A percentile compares a stretch with the other conserved stretches of the same genome.
Conservation (phyloP, 768 basidiomycete species). For the Rhodocollybia butyracea region DNA sequence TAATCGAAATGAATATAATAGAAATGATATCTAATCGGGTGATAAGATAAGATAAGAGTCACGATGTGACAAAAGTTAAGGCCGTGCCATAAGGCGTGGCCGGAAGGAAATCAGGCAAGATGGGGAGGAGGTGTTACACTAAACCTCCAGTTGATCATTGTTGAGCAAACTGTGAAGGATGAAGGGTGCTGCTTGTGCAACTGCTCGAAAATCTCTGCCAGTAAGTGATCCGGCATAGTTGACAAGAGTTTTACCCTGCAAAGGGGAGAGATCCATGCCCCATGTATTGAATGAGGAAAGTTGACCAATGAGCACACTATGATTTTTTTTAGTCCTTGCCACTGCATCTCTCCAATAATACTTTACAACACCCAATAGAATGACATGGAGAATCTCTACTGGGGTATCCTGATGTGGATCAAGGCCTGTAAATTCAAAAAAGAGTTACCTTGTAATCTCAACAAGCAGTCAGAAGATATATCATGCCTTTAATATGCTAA, state of each 20-base stretch:
- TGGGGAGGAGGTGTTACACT: too few species aligned
- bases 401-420: constrained; percentile 42
- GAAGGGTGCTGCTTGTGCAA: constrained; percentile 34
- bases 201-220: constrained; percentile 29
- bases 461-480: background rate
- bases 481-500: constrained; percentile 25
- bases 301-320: constrained; percentile 21
- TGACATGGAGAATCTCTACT: constrained; percentile 24
- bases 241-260: constrained; percentile 30
- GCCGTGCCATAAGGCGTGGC: too few species aligned
- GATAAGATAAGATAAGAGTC: too few species aligned
- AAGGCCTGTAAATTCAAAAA: constrained; percentile 25
- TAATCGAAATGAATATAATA: too few species aligned
- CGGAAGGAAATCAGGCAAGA: too few species aligned
- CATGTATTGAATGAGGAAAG: constrained; percentile 27
- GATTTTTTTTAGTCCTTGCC: constrained; percentile 20
- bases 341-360: constrained; percentile 44
- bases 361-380: constrained; percentile 42
- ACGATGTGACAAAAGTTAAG: too few species aligned
- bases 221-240: constrained; percentile 34
- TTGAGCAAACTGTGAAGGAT: constrained; percentile 34
- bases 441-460: background rate
- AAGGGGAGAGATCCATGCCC: constrained; percentile 28
- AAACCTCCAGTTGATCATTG: constrained; percentile 15
- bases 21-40: too few species aligned